A percentile compares a stretch with the other conserved stretches of the same genome.
Evolutionary conservation across 495 filamentous ascomycete species (phyloP).

Genomic region (Aspergillus affinis): DNA sequence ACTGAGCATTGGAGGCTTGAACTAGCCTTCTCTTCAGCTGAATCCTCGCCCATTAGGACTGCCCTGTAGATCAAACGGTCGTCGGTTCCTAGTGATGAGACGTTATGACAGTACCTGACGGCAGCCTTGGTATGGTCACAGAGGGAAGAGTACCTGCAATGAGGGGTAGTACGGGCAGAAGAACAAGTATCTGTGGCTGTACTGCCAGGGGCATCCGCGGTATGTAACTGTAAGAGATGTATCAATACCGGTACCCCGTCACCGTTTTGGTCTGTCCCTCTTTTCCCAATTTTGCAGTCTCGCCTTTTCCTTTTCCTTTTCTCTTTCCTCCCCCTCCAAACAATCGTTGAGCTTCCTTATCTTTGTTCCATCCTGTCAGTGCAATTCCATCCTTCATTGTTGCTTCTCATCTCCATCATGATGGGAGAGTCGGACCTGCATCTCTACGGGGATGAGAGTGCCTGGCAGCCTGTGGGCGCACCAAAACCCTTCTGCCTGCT

Average conservation of each 20-base stretch:
- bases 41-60: too few species aligned
- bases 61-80: too few species aligned
- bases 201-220: background rate
- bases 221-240: background rate
- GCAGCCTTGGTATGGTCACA: background rate
- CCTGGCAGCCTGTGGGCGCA: background rate
- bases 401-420: background rate
- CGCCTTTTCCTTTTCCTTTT: background rate
- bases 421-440: background rate
- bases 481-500: slow-evolving; percentile 13
- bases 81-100: background rate
- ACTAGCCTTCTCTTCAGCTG: too few species aligned
- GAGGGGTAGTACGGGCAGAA: background rate
- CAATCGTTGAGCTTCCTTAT: background rate
- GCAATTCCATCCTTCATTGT: background rate
- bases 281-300: background rate
- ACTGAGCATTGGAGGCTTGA: too few species aligned
- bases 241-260: background rate
- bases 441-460: background rate
- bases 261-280: background rate
- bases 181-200: background rate
- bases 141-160: background rate
- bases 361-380: background rate
- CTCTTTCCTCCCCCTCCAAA: background rate
- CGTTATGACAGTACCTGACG: background rate